These are phyloP conservation scores for Chenopodium berlandieri DNA, from an alignment of 148 eudicot species.

Conservation along the genomic window DNA sequence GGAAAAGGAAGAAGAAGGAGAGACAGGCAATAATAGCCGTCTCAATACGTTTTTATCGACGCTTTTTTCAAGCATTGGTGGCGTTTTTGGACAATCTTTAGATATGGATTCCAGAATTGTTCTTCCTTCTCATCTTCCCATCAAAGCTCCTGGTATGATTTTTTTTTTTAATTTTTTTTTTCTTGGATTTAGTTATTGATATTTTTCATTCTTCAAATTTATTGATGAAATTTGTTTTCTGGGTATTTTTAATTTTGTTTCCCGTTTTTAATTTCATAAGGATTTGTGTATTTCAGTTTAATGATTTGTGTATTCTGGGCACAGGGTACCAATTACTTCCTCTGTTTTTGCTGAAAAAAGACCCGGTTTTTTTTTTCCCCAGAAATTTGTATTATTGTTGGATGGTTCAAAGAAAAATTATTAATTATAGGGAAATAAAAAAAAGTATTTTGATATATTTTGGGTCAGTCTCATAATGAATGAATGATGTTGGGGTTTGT, in stretches of 20 bases:
- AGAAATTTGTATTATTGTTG: neutral
- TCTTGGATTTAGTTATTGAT: neutral
- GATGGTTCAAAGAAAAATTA: too few species aligned
- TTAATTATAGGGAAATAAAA: too few species aligned
- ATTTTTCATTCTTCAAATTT: neutral
- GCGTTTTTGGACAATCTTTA: constrained; percentile 38
- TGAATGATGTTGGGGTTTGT: too few species aligned
- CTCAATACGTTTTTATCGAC: constrained; percentile 55
- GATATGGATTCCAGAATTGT: constrained; percentile 44
- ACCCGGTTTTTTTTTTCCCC: neutral
- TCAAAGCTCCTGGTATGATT: constrained; percentile 27
- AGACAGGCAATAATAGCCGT: constrained; percentile 54
- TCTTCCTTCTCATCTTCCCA: constrained; percentile 26
- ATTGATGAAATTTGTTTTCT: neutral
- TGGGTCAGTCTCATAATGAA: too few species aligned
- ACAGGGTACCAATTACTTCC: neutral
- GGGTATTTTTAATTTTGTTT: neutral
- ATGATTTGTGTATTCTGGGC: neutral
- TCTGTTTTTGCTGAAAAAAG: constrained; percentile 5
- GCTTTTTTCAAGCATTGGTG: constrained; percentile 50
- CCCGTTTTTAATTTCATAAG: neutral
- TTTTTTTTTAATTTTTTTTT: neutral
- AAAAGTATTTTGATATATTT: too few species aligned
- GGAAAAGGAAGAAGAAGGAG: constrained; percentile 38
- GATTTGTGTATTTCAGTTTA: neutral